Evolutionary conservation across 805 yeast species (phyloP).

Genomic region (Grigorovia transvaalensis): DNA sequence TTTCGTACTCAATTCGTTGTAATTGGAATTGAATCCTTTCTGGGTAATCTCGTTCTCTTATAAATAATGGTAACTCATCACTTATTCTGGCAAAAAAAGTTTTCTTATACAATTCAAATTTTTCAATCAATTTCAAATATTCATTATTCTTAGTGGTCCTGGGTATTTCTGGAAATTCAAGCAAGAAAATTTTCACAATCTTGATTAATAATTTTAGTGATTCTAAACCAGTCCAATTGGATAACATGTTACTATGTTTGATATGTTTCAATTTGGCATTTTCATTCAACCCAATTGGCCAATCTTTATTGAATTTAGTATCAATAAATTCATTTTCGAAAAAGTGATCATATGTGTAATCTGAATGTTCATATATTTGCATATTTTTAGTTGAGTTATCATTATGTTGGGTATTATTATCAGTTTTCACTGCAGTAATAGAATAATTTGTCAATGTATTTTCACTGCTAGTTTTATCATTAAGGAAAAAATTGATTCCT

Average conservation of each 20-base stretch:
- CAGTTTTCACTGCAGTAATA: not conserved
- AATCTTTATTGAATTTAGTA: slow-evolving; percentile 13
- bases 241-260: slow-evolving; percentile 8
- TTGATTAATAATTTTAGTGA: slow-evolving; percentile 14
- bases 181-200: slow-evolving; percentile 12
- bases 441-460: not conserved
- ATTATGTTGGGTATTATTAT: not conserved
- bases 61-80: slow-evolving; percentile 8
- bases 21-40: slow-evolving; percentile 9
- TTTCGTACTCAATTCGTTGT: slow-evolving; percentile 6
- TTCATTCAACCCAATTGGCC: slow-evolving; percentile 23
- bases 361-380: slow-evolving; percentile 20
- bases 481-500: not conserved
- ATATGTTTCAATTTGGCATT: slow-evolving; percentile 15
- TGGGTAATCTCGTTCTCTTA: slow-evolving; percentile 4
- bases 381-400: slow-evolving; percentile 8
- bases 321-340: slow-evolving; percentile 13
- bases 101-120: slow-evolving; percentile 12
- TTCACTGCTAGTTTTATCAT: not conserved
- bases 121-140: slow-evolving; percentile 10
- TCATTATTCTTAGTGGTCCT: slow-evolving; percentile 17
- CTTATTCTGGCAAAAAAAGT: slow-evolving; percentile 7
- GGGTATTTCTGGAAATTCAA: slow-evolving; percentile 18
- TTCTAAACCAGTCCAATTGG: slow-evolving; percentile 20
- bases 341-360: slow-evolving; percentile 11